Base-by-base conservation (phyloP, 768 basidiomycete species). In the Mycena vulgaris region DNA sequence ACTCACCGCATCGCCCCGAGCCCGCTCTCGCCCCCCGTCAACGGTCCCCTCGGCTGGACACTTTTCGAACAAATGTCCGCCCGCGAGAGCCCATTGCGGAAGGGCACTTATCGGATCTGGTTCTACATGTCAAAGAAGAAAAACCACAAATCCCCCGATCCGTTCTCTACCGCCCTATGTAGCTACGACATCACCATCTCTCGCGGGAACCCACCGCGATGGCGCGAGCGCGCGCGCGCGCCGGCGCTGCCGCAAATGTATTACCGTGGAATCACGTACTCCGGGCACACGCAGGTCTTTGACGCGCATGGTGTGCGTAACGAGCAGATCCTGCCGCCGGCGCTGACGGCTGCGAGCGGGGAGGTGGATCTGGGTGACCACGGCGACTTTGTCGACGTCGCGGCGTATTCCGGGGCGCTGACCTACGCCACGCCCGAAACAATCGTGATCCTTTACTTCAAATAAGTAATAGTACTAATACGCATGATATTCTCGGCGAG, bases 61-160 rank as follows among this genome's bases (percentile, higher is more conserved):
- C 11, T 31, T 6, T 33, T 19, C 16, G 45, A 35, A 19, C 5
- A 19, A 16, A 19, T 61, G 6, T 47, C 59, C 16, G 59, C 49
- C 28, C 47, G 19, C 10, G 45, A 4, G 45, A 35, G 23, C 11
- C 59, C 59, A 3, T 11, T 61, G 17, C 59, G n/a, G 25, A 4
- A 13, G 7, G 45, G n/a, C 28, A 60, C 58, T 11, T 60, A 47
- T 19, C 59, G 59, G 2, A 6, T 61, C 28, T 61, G 59, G 59
- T 2, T 61, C 8, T 61, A 48, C 31, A 7, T 39, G 11, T 37
- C 33, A 2, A 8, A 23, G 31, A n/a, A n/a, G n/a, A n/a, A n/a
- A n/a, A n/a, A n/a, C n/a, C n/a, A n/a, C n/a, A n/a, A n/a, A n/a
- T n/a, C n/a, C n/a, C n/a, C n/a, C n/a, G n/a, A n/a, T n/a, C n/a